phyloP scores from a whole-genome alignment of 768 basidiomycete genomes.

The Lentinula sp. region DNA sequence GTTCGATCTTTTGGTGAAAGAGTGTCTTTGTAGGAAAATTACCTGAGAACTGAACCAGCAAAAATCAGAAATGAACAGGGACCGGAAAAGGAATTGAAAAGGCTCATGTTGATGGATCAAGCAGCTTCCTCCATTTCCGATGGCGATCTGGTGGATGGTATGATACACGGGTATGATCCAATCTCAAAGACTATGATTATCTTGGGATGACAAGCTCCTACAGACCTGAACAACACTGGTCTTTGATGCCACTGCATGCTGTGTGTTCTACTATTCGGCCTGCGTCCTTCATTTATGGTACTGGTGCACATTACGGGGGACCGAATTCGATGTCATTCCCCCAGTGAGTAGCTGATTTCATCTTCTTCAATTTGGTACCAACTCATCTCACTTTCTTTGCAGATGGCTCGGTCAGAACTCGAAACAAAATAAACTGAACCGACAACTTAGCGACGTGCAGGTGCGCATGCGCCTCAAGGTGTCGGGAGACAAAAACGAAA shows the following conservation, averaged over 20 bases:
- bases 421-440: constrained; percentile 74
- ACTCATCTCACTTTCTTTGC: not conserved
- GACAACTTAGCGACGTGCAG: constrained; percentile 86
- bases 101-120: constrained; percentile 74
- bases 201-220: constrained; percentile 1
- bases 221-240: constrained; percentile 94
- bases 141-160: constrained; percentile 85
- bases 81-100: constrained; percentile 60
- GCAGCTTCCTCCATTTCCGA: constrained; percentile 94
- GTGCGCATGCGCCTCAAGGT: constrained; percentile 93
- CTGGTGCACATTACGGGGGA: constrained; percentile 58
- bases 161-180: constrained; percentile 79
- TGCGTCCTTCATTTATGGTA: constrained; percentile 77
- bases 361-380: not conserved
- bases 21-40: constrained; percentile 77
- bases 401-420: constrained; percentile 99
- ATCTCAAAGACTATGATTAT: not conserved
- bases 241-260: constrained; percentile 89
- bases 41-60: constrained; percentile 77
- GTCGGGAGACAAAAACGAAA: constrained; percentile 85
- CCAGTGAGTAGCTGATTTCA: constrained; percentile 47
- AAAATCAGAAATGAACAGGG: constrained; percentile 51
- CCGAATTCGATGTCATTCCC: constrained; percentile 74
- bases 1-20: not conserved
- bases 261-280: constrained; percentile 87